Conservation (phyloP, 2,329 filamentous ascomycete genomes). For the Botrytis pseudocinerea region DNA sequence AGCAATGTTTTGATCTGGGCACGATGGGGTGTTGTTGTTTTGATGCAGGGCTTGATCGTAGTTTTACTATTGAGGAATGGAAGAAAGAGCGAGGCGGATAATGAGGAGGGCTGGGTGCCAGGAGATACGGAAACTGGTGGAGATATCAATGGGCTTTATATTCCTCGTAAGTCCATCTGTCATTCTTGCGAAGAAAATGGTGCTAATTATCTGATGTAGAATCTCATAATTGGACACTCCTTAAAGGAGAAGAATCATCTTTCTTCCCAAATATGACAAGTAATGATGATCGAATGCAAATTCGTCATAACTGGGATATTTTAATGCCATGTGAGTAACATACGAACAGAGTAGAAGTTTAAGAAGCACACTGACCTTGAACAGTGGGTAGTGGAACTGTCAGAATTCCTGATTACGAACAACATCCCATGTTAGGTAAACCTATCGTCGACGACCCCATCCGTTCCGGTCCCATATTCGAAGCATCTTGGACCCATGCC, state of each 20-base stretch:
- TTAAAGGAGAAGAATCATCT: slow-evolving; percentile 37
- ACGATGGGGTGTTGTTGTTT: slow-evolving; percentile 36
- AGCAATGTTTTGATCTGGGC: slow-evolving; percentile 32
- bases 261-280: slow-evolving; percentile 41
- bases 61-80: slow-evolving; percentile 33
- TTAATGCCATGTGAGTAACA: slow-evolving; percentile 39
- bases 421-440: slow-evolving; percentile 40
- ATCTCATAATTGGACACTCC: slow-evolving; percentile 37
- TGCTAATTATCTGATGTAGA: slow-evolving; percentile 20
- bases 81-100: not conserved
- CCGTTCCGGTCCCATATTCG: slow-evolving; percentile 38
- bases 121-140: slow-evolving; percentile 39
- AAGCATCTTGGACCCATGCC: slow-evolving; percentile 42
- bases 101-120: slow-evolving; percentile 23
- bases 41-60: slow-evolving; percentile 37
- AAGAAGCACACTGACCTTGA: not conserved
- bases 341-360: rapidly evolving
- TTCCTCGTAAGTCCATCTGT: slow-evolving; percentile 36
- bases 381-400: slow-evolving; percentile 41
- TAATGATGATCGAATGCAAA: slow-evolving; percentile 38
- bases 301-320: slow-evolving; percentile 41
- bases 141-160: slow-evolving; percentile 42
- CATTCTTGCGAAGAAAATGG: not conserved
- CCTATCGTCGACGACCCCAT: slow-evolving; percentile 41
- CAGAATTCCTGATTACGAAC: slow-evolving; percentile 37